phyloP scores from a whole-genome alignment of 2,329 filamentous ascomycete species.

The Chaetomiaceae sp. region DNA sequence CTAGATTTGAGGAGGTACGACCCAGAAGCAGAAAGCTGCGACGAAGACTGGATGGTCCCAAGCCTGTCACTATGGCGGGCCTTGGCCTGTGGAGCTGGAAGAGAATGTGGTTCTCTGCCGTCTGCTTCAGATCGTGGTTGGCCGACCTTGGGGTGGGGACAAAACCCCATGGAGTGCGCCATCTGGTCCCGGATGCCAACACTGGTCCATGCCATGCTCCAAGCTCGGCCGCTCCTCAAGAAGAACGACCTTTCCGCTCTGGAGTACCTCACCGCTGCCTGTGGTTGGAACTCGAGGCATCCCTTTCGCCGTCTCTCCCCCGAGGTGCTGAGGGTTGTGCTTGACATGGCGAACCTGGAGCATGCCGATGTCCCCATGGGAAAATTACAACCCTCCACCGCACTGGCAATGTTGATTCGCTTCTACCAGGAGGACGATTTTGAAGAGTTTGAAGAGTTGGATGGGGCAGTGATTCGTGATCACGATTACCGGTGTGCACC shows the following conservation, averaged over 20 bases:
- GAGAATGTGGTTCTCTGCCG: too few relatives aligned
- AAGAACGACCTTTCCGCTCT: background rate
- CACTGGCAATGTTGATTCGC: background rate
- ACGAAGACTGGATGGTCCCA: background rate
- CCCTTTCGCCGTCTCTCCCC: background rate
- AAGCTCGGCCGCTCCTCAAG: background rate
- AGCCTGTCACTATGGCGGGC: background rate
- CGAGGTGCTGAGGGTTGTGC: background rate
- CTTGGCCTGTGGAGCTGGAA: too few relatives aligned
- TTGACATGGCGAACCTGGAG: background rate
- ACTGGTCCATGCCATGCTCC: background rate
- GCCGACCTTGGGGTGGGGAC: background rate
- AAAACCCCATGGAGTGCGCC: background rate
- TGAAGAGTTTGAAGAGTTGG: too few relatives aligned
- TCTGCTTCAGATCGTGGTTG: background rate
- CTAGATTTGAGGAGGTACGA: background rate
- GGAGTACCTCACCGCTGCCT: background rate
- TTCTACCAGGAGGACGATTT: background rate
- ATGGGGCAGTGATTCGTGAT: too few relatives aligned
- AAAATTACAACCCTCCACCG: background rate
- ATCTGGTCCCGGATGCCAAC: background rate
- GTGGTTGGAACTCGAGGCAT: background rate
- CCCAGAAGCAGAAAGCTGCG: background rate
- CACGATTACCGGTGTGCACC: background rate
- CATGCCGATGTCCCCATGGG: background rate